Evolutionary conservation across 1,139 yeast species (phyloP).

Genomic region (Saccharomyces hybrid): DNA sequence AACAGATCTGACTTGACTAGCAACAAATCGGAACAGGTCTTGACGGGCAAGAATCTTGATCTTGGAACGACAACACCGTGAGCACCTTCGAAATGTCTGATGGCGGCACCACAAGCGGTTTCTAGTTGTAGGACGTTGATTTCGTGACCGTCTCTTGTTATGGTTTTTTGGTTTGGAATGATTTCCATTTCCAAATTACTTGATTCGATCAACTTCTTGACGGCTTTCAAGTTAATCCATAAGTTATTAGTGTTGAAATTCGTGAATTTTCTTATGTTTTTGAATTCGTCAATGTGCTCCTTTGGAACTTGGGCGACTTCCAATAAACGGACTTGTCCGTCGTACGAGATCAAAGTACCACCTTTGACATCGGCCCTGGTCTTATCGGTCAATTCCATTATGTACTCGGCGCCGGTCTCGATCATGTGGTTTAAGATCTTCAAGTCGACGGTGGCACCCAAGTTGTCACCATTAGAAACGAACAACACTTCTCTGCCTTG

Average conservation of each 20-base stretch:
- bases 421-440: slow-evolving; percentile 88
- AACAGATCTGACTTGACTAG: slow-evolving; percentile 95
- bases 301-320: slow-evolving; percentile 99
- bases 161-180: slow-evolving; percentile 86
- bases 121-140: slow-evolving; percentile 88
- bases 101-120: slow-evolving; percentile 99
- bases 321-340: slow-evolving; percentile 86
- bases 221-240: slow-evolving; percentile 93
- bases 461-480: slow-evolving; percentile 95
- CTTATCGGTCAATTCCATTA: slow-evolving; percentile 97
- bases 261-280: slow-evolving; percentile 93
- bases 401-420: slow-evolving; percentile 84
- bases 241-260: slow-evolving; percentile 96
- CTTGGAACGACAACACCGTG: slow-evolving; percentile 98
- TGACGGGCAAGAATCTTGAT: slow-evolving; percentile 94
- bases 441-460: slow-evolving; percentile 96
- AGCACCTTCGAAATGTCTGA: slow-evolving; percentile 88
- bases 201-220: slow-evolving; percentile 82
- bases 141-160: slow-evolving; percentile 67
- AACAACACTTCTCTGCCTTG: slow-evolving; percentile 93
- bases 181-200: slow-evolving; percentile 84
- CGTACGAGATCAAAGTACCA: slow-evolving; percentile 95
- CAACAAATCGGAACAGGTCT: slow-evolving; percentile 89
- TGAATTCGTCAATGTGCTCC: slow-evolving; percentile 97
- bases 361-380: slow-evolving; percentile 99